These are phyloP conservation scores for Papilionanthe hybrid DNA, from an alignment of 116 monocot species.

Conservation along the genomic window DNA sequence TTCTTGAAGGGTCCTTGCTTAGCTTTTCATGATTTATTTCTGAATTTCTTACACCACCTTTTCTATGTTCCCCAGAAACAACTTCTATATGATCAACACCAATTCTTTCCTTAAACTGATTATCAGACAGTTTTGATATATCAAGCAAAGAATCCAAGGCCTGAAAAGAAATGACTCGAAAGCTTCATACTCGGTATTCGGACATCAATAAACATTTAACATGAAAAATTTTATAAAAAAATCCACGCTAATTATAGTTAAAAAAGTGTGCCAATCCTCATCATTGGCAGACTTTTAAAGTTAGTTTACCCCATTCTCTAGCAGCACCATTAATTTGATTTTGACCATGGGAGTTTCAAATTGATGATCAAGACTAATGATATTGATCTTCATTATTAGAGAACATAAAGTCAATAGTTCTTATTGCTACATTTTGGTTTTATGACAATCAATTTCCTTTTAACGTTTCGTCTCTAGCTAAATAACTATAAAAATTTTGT, in stretches of 20 bases:
- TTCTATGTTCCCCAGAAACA: not conserved
- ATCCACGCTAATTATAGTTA: not conserved
- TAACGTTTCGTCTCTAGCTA: not conserved
- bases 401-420: not conserved
- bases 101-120: conserved; percentile 12
- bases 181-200: not conserved
- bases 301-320: not conserved
- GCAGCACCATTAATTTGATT: not conserved
- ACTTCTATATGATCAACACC: conserved; percentile 3
- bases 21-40: conserved; percentile 15
- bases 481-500: not conserved
- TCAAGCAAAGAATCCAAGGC: conserved; percentile 61
- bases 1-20: conserved; percentile 7
- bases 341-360: not conserved
- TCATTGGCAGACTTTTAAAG: not conserved
- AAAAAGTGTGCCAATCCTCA: not conserved
- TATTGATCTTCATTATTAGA: not conserved
- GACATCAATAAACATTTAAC: conserved; percentile 3
- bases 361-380: not conserved
- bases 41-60: conserved; percentile 11
- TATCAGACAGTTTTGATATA: conserved; percentile 28
- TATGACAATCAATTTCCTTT: not conserved
- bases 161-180: conserved; percentile 29
- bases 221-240: not conserved
- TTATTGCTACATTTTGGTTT: not conserved